Base-by-base conservation (phyloP, 2,329 filamentous ascomycete genomes). In the Diaporthe longicolla region DNA sequence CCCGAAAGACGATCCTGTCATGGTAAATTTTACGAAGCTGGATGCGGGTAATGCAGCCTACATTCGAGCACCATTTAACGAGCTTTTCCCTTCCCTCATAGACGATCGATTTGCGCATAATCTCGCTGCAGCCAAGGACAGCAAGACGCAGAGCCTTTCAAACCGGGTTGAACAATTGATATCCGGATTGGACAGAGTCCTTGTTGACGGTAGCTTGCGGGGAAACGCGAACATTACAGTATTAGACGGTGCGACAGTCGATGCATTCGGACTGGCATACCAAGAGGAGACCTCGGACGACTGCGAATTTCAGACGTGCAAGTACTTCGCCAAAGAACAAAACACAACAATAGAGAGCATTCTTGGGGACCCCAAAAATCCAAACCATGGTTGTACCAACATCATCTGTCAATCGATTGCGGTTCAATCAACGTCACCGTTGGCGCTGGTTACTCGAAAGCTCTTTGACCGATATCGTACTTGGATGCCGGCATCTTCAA, bases 381-480 rank as follows among this genome's bases (percentile, higher is more conserved):
- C 19, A 48, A 0, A 48, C 4, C 8, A 21, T 21, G 24, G 45
- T 0, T 63, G 59, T 4, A 1, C 2, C 0, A 43, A 48, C 59
- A 48, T 63, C 4, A 9, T 65, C 32, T 65, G 59, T n/a, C 40
- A 32, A 21, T 65, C 59, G n/a, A 40, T 65, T 19, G 26, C 59
- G 5, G 1, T 29, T 17, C 59, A 65, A 48, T 17, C 59, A 10
- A 65, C 59, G 5, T 4, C 59, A 1, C 59, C 59, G 8, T 65
- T 65, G 21, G 40, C 59, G 19, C 1, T 65, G 2, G 43, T 65
- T n/a, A 48, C 59, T 0, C 4, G 50, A 1, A 50, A 65, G 19
- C 10, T 65, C 0, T 65, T 65, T 3, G 26, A 48, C 26, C 24
- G 59, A 48, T 65, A 48, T 17, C 59, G 43, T n/a, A 65, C 43